A percentile compares a stretch with the other conserved stretches of the same genome.
phyloP scores from a whole-genome alignment of 805 yeast species.

The Yarrowia sp. region DNA sequence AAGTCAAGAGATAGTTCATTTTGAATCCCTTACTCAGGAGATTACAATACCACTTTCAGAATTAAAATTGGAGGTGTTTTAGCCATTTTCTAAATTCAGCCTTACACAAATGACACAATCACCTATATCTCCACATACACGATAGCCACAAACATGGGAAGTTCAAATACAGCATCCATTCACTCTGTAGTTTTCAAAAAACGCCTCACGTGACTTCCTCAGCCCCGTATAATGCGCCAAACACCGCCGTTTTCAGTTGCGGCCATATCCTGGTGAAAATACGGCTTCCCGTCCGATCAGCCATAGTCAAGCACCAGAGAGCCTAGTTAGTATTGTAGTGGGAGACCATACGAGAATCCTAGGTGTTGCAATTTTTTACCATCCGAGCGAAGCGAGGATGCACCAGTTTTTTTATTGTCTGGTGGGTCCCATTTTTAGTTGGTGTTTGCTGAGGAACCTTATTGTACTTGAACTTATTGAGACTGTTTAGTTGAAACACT shows the following conservation, averaged over 20 bases:
- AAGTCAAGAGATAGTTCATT: no score
- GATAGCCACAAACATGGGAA: neutral
- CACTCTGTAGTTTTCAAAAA: neutral
- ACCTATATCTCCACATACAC: no score
- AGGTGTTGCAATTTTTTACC: constrained; percentile 1
- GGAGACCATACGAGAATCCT: constrained; percentile 20
- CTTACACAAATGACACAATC: no score
- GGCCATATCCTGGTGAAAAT: constrained; percentile 16
- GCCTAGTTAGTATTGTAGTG: constrained; percentile 18
- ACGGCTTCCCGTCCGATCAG: constrained; percentile 23
- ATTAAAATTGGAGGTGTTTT: no score
- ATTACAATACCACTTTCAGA: no score
- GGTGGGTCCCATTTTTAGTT: neutral
- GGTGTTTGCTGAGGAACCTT: neutral
- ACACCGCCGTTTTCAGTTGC: neutral
- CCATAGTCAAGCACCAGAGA: constrained; percentile 19
- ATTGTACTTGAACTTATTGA: no score
- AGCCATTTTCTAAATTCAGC: no score
- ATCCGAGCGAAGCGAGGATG: neutral
- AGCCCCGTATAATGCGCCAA: neutral
- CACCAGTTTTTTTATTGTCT: neutral
- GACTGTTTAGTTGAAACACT: no score
- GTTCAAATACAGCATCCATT: neutral
- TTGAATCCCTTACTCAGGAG: no score
- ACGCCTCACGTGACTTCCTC: neutral